Evolutionary conservation across 495 filamentous ascomycete genomes (phyloP), one percentile per base, ranked within the genome.

Genomic region (Tirmania nivea): DNA sequence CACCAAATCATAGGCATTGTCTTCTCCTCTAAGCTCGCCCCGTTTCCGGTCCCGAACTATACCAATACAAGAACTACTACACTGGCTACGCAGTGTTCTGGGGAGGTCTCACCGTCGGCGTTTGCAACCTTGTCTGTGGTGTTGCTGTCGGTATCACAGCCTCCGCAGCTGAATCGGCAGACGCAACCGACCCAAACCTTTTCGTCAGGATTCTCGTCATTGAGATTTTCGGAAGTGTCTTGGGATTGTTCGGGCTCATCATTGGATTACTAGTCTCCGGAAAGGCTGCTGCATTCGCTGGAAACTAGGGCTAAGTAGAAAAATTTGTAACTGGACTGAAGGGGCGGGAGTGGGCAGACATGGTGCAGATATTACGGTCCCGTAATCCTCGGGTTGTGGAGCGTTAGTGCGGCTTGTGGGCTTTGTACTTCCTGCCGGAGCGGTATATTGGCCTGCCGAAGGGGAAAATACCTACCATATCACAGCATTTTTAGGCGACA

Each of bases 201-300:
- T 99, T 99, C 70, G 88, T 99, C 68, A 94, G 93, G 72, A 93
- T 96, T 61, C 79, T 99, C 42, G 88, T 99, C 58, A 87, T 99
- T 61, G 92, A 99, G 69, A 99, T 99, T 67, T 99, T 99, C 73
- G 95, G 90, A 64, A 96, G 90, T 8, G 86, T 99, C 17, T 73
- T 99, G 14, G 92, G 92, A 53, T 75, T 99, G n/a, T 99, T 99
- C 65, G 92, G 92, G 52, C 71, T 99, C 52, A 99, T 99, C 65
- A 77, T 96, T 59, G 92, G 92, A 39, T 71, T 99, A 48, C 72
- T 99, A 62, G 73, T 96, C 25, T 81, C 83, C 25, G 73, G 81
- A 56, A 89, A 87, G 68, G 88, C 89, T 21, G 52, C 63, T 6
- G 84, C 86, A 39, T 93, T 97, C 63, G 39, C 14, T 6, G 39